Evolutionary conservation across 805 yeast genomes (phyloP).

Genomic region (Candida dendrica): DNA sequence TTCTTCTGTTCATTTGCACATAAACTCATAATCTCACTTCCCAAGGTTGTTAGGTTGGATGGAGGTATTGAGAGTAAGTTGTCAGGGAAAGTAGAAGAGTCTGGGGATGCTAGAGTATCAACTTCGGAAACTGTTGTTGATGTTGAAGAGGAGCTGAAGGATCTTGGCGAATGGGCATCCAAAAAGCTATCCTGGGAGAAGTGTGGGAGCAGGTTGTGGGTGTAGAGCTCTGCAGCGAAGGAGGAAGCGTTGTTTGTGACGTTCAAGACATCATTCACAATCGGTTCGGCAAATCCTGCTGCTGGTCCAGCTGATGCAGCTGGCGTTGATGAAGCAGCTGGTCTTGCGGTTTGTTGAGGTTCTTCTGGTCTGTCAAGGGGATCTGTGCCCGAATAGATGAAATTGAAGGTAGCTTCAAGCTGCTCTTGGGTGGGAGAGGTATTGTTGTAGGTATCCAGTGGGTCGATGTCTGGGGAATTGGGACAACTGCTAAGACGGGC

Average conservation of each 20-base stretch:
- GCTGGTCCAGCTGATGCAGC: constrained; percentile 7
- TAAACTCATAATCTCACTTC: too few relatives aligned
- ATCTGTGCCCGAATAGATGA: constrained; percentile 1
- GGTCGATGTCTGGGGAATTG: neutral
- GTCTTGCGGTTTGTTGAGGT: neutral
- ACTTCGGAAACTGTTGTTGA: neutral
- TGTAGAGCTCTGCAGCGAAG: too few relatives aligned
- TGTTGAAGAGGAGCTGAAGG: neutral
- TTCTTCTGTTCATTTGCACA: neutral
- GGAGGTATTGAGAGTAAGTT: neutral
- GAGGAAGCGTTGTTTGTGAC: neutral
- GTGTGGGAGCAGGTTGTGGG: neutral
- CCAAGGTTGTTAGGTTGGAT: neutral
- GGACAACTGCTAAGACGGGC: neutral
- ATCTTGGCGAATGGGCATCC: neutral
- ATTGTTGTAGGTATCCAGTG: neutral
- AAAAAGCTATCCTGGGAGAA: neutral
- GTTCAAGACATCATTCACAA: too few relatives aligned
- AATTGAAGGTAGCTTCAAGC: neutral
- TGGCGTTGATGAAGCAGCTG: neutral
- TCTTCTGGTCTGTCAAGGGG: neutral
- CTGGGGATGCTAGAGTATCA: neutral
- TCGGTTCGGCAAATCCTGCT: neutral
- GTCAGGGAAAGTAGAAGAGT: neutral
- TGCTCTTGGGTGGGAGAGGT: neutral